Percentiles rank a stretch among this genome's conserved stretches.
phyloP scores from a whole-genome alignment of 495 filamentous ascomycete genomes.

The Collariella sp. region DNA sequence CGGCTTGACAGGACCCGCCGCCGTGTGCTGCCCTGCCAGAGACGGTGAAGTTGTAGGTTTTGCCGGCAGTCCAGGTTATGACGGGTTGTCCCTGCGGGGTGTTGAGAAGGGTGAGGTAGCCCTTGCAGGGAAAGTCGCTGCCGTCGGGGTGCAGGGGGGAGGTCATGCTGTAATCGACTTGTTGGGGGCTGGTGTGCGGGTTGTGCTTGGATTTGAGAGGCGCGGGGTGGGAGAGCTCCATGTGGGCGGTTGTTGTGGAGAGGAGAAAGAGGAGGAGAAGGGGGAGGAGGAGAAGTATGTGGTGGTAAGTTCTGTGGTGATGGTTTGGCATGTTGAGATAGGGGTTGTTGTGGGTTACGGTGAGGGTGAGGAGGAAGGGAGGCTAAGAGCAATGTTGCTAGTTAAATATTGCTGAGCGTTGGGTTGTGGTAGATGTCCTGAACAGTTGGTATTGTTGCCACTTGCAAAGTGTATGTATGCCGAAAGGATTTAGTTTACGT shows the following conservation, averaged over 20 bases:
- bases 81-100: slow-evolving; percentile 36
- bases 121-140: slow-evolving; percentile 56
- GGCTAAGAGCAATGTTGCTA: no score
- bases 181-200: slow-evolving; percentile 27
- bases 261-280: neutral
- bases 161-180: slow-evolving; percentile 39
- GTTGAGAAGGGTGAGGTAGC: slow-evolving; percentile 42
- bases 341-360: no score
- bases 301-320: no score
- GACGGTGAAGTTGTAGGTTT: slow-evolving; percentile 47
- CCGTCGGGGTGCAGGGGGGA: slow-evolving; percentile 40
- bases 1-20: slow-evolving; percentile 58
- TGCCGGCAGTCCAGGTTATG: slow-evolving; percentile 46
- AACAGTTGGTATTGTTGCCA: no score
- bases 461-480: no score
- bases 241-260: slow-evolving; percentile 34
- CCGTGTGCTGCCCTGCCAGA: slow-evolving; percentile 48
- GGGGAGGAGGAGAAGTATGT: neutral
- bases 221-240: slow-evolving; percentile 45
- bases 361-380: no score
- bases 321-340: neutral
- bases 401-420: no score
- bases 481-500: no score
- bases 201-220: slow-evolving; percentile 43
- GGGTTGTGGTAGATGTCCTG: no score